Base-by-base conservation (phyloP, 2,329 filamentous ascomycete genomes). In the Coniochaeta sp. region DNA sequence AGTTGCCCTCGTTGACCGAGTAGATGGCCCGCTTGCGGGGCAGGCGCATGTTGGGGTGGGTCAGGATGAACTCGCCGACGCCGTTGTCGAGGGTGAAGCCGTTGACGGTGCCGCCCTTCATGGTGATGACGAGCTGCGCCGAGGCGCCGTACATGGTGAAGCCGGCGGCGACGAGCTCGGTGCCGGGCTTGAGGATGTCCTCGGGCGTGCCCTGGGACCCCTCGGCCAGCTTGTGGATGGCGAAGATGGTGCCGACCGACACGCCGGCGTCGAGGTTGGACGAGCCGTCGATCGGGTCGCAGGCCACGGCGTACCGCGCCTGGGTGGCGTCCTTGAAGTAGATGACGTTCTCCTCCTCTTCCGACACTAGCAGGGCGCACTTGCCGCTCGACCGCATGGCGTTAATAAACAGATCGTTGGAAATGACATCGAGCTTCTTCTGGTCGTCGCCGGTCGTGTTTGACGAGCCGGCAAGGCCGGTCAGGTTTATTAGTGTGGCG, bases 141-240 rank as follows among this genome's bases (percentile, higher is more conserved):
- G 93, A 97, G 67, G 95, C 95, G 71, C 95, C 95, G 78, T 99
- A 99, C 95, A 99, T 99, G 76, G 95, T 99, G 83, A 99, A 99
- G n/a, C 95, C 95, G 24, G 91, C 88, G 38, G 95, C 93, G 22
- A 98, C 85, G 66, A 98, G 85, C 76, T 97, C 93, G 1, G 90
- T 93, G 60, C 95, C 95, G 1, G 95, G 90, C 75, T 87, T 88
- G 62, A 98, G 84, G 62, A 99, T 84, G 73, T 98, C 93, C 70
- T 96, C 91, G 68, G 89, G 88, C 62, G 83, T 88, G 65, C 89
- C 90, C 62, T 78, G 81, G 16, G 89, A 87, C 65, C 83, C 87
- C 16, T 96, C 91, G 61, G 88, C 84, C 24, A 98, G 86, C 80
- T 93, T 92, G 83, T 95, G 95, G 69, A 99, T 86, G 65, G 86